These are phyloP conservation scores for Scutellaria baicalensis DNA, from an alignment of 257 asterid species.

Conservation along the genomic window DNA sequence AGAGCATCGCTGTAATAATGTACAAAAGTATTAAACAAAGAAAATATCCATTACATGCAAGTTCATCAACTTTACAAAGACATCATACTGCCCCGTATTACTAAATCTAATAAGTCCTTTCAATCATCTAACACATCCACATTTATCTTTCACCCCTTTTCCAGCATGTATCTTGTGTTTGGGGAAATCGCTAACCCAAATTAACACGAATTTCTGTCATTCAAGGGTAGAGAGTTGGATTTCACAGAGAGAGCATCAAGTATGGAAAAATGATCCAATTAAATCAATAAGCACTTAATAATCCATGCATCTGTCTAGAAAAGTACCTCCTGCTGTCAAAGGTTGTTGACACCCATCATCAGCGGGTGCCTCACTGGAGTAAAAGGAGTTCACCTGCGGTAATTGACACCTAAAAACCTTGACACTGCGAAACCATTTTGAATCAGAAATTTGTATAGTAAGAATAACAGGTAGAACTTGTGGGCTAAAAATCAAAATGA, in stretches of 20 bases:
- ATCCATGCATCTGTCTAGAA: background rate
- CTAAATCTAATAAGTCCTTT: background rate
- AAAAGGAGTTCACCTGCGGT: constrained; percentile 63
- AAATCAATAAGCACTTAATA: background rate
- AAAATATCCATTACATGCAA: background rate
- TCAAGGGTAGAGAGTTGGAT: background rate
- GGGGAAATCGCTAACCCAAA: background rate
- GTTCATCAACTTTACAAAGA: background rate
- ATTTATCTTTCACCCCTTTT: background rate
- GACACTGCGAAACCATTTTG: constrained; percentile 35
- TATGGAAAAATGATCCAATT: background rate
- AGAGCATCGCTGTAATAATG: constrained; percentile 48
- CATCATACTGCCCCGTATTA: background rate
- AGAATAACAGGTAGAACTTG: background rate
- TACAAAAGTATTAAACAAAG: background rate
- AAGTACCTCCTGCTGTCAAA: constrained; percentile 56
- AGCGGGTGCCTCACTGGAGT: constrained; percentile 66
- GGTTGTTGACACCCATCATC: constrained; percentile 60
- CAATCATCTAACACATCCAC: background rate
- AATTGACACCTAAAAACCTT: constrained; percentile 84
- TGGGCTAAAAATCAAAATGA: background rate
- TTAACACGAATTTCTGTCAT: background rate
- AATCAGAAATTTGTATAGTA: background rate
- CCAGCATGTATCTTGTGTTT: background rate
- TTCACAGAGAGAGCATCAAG: background rate